A percentile compares a stretch with the other conserved stretches of the same genome.
Evolutionary conservation across 2,329 filamentous ascomycete genomes (phyloP).

Genomic region (Lachnum nothofagi): DNA sequence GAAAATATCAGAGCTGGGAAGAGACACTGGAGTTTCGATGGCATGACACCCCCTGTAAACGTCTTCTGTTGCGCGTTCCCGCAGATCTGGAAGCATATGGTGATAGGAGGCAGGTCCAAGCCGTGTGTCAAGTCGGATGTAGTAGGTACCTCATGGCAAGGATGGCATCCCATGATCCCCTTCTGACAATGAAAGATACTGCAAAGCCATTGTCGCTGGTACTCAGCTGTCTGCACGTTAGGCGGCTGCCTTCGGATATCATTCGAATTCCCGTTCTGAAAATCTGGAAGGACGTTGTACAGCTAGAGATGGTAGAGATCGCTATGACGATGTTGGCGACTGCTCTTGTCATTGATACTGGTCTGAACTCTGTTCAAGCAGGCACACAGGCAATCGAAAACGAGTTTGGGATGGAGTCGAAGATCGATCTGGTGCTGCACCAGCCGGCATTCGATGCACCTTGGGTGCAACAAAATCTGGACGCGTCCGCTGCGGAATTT

Average conservation of each 20-base stretch:
- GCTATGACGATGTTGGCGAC: not conserved
- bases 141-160: not conserved
- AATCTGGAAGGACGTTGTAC: not conserved
- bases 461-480: not conserved
- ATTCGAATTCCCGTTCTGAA: not conserved
- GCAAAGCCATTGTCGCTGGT: not conserved
- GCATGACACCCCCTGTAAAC: not conserved
- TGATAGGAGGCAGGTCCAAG: not conserved
- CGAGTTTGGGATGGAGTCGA: not conserved
- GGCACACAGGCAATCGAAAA: not conserved
- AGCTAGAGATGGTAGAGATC: not conserved
- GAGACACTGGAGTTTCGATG: not conserved
- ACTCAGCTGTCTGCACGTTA: not conserved
- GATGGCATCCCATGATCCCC: not conserved
- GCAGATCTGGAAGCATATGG: not conserved
- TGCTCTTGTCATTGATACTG: not conserved
- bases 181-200: not conserved
- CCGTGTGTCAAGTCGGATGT: not conserved
- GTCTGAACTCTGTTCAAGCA: not conserved
- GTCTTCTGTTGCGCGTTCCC: not conserved
- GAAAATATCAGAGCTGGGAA: not conserved
- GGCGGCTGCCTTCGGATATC: not conserved
- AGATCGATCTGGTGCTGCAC: not conserved
- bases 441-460: not conserved
- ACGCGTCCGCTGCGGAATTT: not conserved